Percentiles rank a stretch among this genome's conserved stretches.
Conservation (phyloP, 768 basidiomycete genomes). For the Imleria badia region DNA sequence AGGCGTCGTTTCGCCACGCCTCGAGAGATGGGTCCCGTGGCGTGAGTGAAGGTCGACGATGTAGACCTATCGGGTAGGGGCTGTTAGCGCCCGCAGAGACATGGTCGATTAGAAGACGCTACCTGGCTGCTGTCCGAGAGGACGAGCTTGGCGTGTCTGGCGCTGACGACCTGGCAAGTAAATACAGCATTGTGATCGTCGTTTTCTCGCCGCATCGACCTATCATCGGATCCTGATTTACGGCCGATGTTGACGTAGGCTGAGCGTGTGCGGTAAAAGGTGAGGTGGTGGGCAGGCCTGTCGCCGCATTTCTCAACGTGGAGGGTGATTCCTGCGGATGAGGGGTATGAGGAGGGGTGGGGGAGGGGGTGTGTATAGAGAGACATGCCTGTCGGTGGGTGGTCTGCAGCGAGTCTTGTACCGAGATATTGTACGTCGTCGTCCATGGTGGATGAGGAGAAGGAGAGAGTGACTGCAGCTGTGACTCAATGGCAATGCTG, state of each 20-base stretch:
- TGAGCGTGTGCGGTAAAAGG: constrained; percentile 52
- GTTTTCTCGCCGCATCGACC: constrained; percentile 37
- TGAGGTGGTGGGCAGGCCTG: constrained; percentile 44
- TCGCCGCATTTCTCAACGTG: constrained; percentile 54
- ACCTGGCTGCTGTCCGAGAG: constrained; percentile 73
- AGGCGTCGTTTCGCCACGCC: constrained; percentile 47
- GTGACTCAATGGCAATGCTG: constrained; percentile 34
- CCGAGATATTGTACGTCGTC: constrained; percentile 66
- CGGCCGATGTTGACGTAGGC: constrained; percentile 65
- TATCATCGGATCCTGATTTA: constrained; percentile 50
- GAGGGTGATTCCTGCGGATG: constrained; percentile 52
- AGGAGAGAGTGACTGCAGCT: constrained; percentile 19
- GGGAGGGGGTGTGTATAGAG: no score
- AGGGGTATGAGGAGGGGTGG: constrained; percentile 12
- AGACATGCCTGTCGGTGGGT: constrained; percentile 45
- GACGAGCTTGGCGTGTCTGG: constrained; percentile 74
- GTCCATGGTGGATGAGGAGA: constrained; percentile 39
- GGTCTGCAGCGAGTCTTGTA: constrained; percentile 33
- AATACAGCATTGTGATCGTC: constrained; percentile 58
- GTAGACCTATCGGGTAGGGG: constrained; percentile 49
- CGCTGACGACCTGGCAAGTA: constrained; percentile 75
- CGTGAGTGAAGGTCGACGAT: constrained; percentile 71
- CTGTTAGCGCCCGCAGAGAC: constrained; percentile 17
- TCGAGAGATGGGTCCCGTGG: constrained; percentile 71
- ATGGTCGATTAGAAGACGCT: constrained; percentile 20